A percentile compares a stretch with the other conserved stretches of the same genome.
phyloP scores from a whole-genome alignment of 495 filamentous ascomycete genomes.

The Hyaloscypha finlandica region DNA sequence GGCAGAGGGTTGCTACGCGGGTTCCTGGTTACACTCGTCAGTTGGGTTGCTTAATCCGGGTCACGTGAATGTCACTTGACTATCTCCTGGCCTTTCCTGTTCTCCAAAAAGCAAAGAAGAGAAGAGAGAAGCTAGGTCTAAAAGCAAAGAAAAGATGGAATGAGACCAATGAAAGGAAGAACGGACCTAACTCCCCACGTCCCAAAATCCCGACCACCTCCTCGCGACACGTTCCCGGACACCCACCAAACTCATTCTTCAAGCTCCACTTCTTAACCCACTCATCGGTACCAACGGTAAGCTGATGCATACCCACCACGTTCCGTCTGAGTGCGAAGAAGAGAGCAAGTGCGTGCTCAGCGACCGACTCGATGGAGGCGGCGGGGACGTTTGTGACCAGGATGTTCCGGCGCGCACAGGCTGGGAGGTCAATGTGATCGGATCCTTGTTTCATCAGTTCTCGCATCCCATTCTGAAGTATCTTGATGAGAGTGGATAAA shows the following conservation, averaged over 20 bases:
- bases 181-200: conserved; percentile 50
- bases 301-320: conserved; percentile 43
- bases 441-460: conserved; percentile 35
- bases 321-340: conserved; percentile 55
- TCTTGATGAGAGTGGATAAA: too few relatives aligned
- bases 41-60: background rate
- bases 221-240: conserved; percentile 39
- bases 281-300: conserved; percentile 38
- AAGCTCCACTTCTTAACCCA: conserved; percentile 33
- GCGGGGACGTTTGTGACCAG: conserved; percentile 49
- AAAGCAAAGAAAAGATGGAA: background rate
- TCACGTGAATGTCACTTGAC: background rate
- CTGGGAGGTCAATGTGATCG: conserved; percentile 50
- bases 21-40: conserved; percentile 22
- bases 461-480: too few relatives aligned
- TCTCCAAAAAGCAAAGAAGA: background rate
- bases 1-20: conserved; percentile 35
- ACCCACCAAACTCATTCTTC: conserved; percentile 38
- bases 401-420: conserved; percentile 45
- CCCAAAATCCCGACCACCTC: conserved; percentile 55
- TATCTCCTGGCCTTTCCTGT: background rate
- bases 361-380: conserved; percentile 51
- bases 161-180: background rate
- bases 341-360: conserved; percentile 55
- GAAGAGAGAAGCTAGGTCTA: too few relatives aligned